Evolutionary conservation across 768 basidiomycete genomes (phyloP), one percentile per base, ranked within the genome.

Genomic region (Boletus reticuloceps): DNA sequence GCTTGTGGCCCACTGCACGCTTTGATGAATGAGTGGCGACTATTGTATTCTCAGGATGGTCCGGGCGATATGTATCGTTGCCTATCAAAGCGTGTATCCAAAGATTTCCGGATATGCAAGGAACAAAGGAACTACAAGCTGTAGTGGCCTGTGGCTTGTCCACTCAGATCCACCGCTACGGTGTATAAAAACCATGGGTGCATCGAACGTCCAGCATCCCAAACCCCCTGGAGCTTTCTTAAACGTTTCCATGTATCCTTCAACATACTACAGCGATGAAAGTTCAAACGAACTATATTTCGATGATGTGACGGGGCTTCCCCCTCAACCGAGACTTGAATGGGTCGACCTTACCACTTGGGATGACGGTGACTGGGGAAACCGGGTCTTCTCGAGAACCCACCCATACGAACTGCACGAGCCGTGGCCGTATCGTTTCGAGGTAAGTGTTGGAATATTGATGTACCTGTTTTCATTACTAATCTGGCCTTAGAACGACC

Each of bases 361-460:
- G 64, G 57, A 70, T 19, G 69, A 70, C 29, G 58, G 63, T 4
- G 4, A 16, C 12, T 70, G 69, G 60, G 49, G 45, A n/a, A 36
- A 54, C 38, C 19, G 47, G 14, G 8, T 55, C 27, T 70, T 47
- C 40, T 36, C 32, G 27, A 71, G 72, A 34, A 60, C 55, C 14
- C 63, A 70, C 31, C 76, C 78, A n/a, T 59, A 66, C 20, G 74
- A 76, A 50, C 67, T 83, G 8, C 77, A 82, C 44, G 80, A 84
- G 31, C 69, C 81, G 0, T 79, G 80, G 72, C 72, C 75, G 36
- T 84, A 79, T 60, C 74, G 74, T 14, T 85, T 85, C 69, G 68
- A 74, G 64, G 74, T 70, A n/a, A 58, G 58, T 39, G 20, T 9
- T 20, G 20, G 29, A 31, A 9, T 16, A 36, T 27, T 13, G 9